These are phyloP conservation scores for Debaryomyces udenii DNA, from an alignment of 1,139 yeast species.

Conservation along the genomic window DNA sequence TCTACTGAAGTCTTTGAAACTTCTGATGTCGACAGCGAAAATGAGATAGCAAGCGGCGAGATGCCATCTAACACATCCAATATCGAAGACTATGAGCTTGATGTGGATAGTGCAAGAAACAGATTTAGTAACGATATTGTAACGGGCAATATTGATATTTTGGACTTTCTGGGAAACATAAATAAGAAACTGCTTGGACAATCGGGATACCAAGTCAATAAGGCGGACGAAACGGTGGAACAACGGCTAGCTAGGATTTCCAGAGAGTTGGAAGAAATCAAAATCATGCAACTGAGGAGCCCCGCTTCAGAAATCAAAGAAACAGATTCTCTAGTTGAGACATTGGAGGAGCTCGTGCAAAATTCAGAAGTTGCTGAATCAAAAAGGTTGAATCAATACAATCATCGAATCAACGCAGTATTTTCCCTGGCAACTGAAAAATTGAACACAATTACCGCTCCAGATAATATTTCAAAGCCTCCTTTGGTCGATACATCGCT, in stretches of 20 bases:
- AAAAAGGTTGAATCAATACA: conserved; percentile 10
- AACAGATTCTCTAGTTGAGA: conserved; percentile 10
- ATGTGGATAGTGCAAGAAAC: conserved; percentile 24
- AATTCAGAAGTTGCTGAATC: not conserved
- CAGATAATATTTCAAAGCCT: not conserved
- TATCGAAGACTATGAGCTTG: conserved; percentile 25
- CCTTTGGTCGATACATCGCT: conserved; percentile 13
- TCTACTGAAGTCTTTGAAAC: conserved; percentile 51
- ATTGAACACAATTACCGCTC: not conserved
- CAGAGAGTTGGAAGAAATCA: conserved; percentile 47
- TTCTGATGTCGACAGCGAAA: conserved; percentile 48
- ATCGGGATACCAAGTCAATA: conserved; percentile 30
- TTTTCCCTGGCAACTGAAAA: conserved; percentile 12
- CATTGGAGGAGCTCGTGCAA: conserved; percentile 12
- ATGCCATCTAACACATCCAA: conserved; percentile 20
- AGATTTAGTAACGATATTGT: conserved; percentile 23
- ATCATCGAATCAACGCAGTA: conserved; percentile 9
- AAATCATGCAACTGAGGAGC: conserved; percentile 15
- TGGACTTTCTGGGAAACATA: conserved; percentile 45
- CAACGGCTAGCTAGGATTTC: conserved; percentile 50
- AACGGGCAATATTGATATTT: conserved; percentile 18
- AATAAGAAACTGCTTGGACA: conserved; percentile 20
- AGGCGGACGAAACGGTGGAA: conserved; percentile 39
- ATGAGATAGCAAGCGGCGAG: conserved; percentile 14
- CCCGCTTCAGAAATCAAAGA: conserved; percentile 12